Base-by-base conservation (phyloP, 2,329 filamentous ascomycete species). In the Verticillium nonalfalfae region DNA sequence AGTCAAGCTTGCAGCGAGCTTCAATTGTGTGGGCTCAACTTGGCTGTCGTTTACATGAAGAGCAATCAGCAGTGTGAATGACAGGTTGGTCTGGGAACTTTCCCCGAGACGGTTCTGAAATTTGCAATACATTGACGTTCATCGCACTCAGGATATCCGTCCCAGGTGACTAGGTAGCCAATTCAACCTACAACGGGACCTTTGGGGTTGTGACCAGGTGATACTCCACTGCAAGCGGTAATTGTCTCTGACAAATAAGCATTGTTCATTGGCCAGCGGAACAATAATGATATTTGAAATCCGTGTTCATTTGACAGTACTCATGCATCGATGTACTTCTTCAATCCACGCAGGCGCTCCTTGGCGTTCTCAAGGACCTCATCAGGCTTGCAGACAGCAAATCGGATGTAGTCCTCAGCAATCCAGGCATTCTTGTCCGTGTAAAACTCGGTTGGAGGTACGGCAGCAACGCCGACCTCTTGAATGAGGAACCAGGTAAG, bases 401-500 rank as follows among this genome's bases (percentile, higher is more conserved):
- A 98, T 31, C 95, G 84, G 70, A 99, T 82, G 78, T 96, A 99
- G 69, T 98, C 90, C 79, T 97, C 91, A 0, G 91, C 95, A 68
- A 97, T 86, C 69, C 90, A 86, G 34, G 90, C 86, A 71, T 97
- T 97, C 54, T 76, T 78, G 18, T 91, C 88, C 0, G 94, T 97
- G 74, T 97, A 98, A 75, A 99, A 99, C 75, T 99, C 95, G 0
- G 93, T 97, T 0, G 95, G 95, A 18, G 95, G 95, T 65, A 99
- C 97, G 9, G 94, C 93, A 2, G 95, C 95, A 34, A 99, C 92
- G 10, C 95, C 95, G 21, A 99, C 81, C 79, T 99, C 94, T 74
- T 93, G 93, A 76, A 99, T 99, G 69, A 97, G 78, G 78, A 98
- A 98, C 94, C 94, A 99, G 39, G 88, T 86, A 56, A 99, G 84